phyloP scores from a whole-genome alignment of 2,329 filamentous ascomycete genomes.

The Thermothelomyces thermophilus region DNA sequence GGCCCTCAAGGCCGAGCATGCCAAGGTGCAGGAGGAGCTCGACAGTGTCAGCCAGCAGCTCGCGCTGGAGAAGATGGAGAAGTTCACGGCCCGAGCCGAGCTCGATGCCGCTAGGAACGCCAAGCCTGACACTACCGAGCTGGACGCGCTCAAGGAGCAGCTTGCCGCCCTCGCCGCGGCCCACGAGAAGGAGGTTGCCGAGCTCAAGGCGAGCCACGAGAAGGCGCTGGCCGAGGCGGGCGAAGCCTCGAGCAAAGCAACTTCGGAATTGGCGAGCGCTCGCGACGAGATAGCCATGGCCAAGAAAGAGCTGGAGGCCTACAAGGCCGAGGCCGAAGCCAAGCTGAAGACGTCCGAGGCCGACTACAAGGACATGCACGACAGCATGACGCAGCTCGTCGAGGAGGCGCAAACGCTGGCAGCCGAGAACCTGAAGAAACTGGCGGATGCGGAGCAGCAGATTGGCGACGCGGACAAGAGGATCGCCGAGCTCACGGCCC shows the following conservation, averaged over 20 bases:
- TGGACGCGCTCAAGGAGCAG: conserved; percentile 46
- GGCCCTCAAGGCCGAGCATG: conserved; percentile 36
- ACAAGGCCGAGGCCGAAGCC: conserved; percentile 44
- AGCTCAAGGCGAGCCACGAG: conserved; percentile 32
- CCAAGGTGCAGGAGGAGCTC: conserved; percentile 42
- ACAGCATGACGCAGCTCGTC: conserved; percentile 53
- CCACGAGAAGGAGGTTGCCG: conserved; percentile 36
- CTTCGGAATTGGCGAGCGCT: conserved; percentile 32
- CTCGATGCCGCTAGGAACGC: conserved; percentile 52
- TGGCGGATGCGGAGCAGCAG: conserved; percentile 39
- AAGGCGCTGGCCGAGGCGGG: conserved; percentile 31
- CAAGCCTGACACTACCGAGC: conserved; percentile 49
- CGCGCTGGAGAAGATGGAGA: conserved; percentile 54
- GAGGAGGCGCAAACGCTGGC: conserved; percentile 52
- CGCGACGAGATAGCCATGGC: conserved; percentile 42
- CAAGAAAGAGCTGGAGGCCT: conserved; percentile 48
- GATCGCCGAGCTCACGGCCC: conserved; percentile 45
- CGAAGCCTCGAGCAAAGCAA: conserved; percentile 32
- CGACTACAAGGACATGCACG: conserved; percentile 59
- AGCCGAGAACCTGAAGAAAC: conserved; percentile 27
- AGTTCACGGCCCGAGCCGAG: conserved; percentile 52
- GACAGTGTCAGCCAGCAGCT: conserved; percentile 46
- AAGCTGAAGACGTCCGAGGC: conserved; percentile 49
- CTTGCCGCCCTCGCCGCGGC: conserved; percentile 42
- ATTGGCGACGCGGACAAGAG: conserved; percentile 43